Base-by-base conservation (phyloP, 805 yeast genomes). In the Teunomyces kruisii region DNA sequence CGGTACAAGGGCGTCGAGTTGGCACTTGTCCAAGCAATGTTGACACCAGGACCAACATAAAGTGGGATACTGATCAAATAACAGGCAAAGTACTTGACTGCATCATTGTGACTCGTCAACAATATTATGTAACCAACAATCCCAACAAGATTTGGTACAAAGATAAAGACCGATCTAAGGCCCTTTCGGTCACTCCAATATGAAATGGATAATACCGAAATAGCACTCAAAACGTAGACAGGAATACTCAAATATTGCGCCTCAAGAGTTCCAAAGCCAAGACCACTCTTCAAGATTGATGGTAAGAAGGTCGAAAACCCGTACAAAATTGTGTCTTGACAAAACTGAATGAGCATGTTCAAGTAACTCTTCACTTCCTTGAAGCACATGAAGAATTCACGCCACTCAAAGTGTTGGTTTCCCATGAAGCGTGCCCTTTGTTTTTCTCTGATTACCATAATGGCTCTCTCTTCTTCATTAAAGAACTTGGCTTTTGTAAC, bases 251-350 rank as follows among this genome's bases (percentile, higher is more conserved):
- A 45, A 42, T 63, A 68, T 52, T 73, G 76, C 9, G 75, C 67
- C 46, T 62, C 49, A 49, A 29, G 42, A 28, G 40, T 33, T 5
- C 48, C 51, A 46, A 52, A 67, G 1, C 70, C 69, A 19, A 68
- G 48, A 12, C 59, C 65, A 19, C 48, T 38, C 32, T 62, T 58
- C 44, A 74, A 55, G 39, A 72, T 70, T 3, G 68, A 58, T 8
- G 78, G 76, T 39, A 71, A 55, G 45, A 72, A 74, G 1, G 72
- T 68, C 1, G 68, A 56, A 43, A 65, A 70, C 9, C 79, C 79
- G 50, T 72, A 76, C 28, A 72, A 54, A 6, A 68, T 58, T 10
- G 65, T 49, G 52, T 74, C 76, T 39, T 59, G 70, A 56, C 78
- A 72, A 52, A 76, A 74, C 52, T 74, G 78, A 48, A 70, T 69